Conservation (phyloP, 192 early-diverging fungal genomes). For the Entophlyctis helioformis region DNA sequence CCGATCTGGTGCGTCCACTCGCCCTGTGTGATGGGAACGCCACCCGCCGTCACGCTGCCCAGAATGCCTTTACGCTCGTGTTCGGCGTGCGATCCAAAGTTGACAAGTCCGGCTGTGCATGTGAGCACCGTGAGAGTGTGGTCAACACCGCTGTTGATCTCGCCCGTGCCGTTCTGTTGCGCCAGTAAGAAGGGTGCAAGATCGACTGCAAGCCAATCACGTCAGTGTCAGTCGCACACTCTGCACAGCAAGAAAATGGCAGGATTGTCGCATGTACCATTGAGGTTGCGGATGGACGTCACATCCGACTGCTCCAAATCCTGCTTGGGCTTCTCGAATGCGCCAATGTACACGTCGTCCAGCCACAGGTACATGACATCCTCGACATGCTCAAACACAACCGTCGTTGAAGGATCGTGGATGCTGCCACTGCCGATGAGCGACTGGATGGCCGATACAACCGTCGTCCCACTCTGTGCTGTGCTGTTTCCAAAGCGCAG, state of each 20-base stretch:
- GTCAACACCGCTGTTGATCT: neutral
- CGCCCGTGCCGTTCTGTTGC: neutral
- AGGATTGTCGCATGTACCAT: too few species aligned
- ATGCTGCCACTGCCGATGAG: neutral
- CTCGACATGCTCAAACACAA: too few species aligned
- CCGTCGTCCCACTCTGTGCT: conserved; percentile 5
- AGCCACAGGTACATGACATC: too few species aligned
- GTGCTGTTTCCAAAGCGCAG: neutral
- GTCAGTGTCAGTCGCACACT: neutral
- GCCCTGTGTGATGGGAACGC: conserved; percentile 9
- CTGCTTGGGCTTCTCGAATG: too few species aligned
- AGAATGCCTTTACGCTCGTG: conserved; percentile 12
- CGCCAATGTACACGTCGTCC: too few species aligned
- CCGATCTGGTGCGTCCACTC: conserved; percentile 14
- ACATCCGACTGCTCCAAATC: too few species aligned
- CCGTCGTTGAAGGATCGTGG: neutral
- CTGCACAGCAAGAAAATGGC: too few species aligned
- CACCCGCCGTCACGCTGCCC: conserved; percentile 7
- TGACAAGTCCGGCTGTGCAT: conserved; percentile 9
- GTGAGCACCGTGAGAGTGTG: conserved; percentile 9
- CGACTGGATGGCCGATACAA: neutral
- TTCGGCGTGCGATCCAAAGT: conserved; percentile 10
- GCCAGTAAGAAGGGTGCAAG: neutral
- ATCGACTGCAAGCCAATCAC: neutral
- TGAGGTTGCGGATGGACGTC: too few species aligned